These are phyloP conservation scores for Xylaria scruposa DNA, from an alignment of 495 filamentous ascomycete species.

Conservation along the genomic window DNA sequence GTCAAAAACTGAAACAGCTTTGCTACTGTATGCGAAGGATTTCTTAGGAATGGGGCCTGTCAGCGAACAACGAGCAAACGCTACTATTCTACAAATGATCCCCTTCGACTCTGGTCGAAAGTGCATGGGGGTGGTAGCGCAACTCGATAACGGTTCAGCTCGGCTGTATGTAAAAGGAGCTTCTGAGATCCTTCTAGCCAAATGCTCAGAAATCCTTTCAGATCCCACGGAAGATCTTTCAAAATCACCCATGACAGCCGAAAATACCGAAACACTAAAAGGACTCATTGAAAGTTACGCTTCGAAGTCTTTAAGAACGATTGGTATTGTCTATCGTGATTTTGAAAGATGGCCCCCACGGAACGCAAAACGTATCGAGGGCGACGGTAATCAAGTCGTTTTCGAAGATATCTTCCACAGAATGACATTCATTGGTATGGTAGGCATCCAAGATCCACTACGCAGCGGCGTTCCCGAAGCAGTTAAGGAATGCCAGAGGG, in stretches of 20 bases:
- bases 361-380: conserved; percentile 65
- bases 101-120: conserved; percentile 89
- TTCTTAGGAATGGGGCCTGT: conserved; percentile 77
- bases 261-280: conserved; percentile 65
- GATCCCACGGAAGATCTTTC: conserved; percentile 70
- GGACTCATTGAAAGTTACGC: conserved; percentile 79
- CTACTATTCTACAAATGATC: conserved; percentile 72
- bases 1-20: conserved; percentile 89
- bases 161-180: conserved; percentile 86
- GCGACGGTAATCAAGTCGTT: conserved; percentile 70
- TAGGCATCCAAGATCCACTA: conserved; percentile 89
- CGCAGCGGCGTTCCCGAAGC: conserved; percentile 80
- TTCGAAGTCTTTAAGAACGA: conserved; percentile 81
- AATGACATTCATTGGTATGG: conserved; percentile 79
- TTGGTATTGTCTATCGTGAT: conserved; percentile 85
- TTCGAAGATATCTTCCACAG: conserved; percentile 78
- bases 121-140: conserved; percentile 85
- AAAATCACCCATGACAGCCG: conserved; percentile 60
- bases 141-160: conserved; percentile 66
- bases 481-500: conserved; percentile 73
- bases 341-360: conserved; percentile 88
- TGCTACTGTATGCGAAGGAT: conserved; percentile 76
- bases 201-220: conserved; percentile 72
- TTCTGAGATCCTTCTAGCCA: conserved; percentile 81
- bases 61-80: conserved; percentile 72